Conservation (phyloP, 2,329 filamentous ascomycete genomes). For the Ambrosiella beaveri region DNA sequence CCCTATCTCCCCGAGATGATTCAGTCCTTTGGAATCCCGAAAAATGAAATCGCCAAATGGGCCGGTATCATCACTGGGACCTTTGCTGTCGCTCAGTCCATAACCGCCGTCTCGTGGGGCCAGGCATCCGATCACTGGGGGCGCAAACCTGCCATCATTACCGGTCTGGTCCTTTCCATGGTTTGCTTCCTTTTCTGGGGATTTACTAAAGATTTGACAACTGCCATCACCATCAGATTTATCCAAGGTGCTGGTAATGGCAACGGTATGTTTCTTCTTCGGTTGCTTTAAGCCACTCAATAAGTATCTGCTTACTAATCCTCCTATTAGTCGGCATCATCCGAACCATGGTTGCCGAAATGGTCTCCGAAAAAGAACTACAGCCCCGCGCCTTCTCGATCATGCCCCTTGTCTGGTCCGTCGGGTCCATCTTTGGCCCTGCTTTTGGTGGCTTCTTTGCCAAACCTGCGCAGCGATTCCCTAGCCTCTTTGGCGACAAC, state of each 20-base stretch:
- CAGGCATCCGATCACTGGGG: conserved; percentile 61
- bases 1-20: conserved; percentile 69
- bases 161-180: conserved; percentile 64
- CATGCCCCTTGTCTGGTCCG: conserved; percentile 80
- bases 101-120: conserved; percentile 60
- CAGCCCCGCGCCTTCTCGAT: conserved; percentile 81
- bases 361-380: conserved; percentile 72
- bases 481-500: conserved; percentile 48
- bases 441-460: conserved; percentile 76
- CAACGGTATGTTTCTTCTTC: conserved; percentile 39
- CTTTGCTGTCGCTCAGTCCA: conserved; percentile 55
- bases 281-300: not conserved
- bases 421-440: conserved; percentile 77
- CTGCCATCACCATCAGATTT: conserved; percentile 63
- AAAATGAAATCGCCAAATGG: conserved; percentile 61
- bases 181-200: conserved; percentile 66
- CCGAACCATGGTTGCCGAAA: conserved; percentile 77
- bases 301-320: conserved; percentile 14
- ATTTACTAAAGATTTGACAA: conserved; percentile 57
- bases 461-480: conserved; percentile 59
- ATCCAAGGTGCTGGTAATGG: conserved; percentile 76
- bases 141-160: conserved; percentile 64
- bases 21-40: conserved; percentile 53
- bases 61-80: conserved; percentile 56
- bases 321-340: conserved; percentile 60